Conservation (phyloP, 2,329 filamentous ascomycete genomes). For the Talaromyces sp. region DNA sequence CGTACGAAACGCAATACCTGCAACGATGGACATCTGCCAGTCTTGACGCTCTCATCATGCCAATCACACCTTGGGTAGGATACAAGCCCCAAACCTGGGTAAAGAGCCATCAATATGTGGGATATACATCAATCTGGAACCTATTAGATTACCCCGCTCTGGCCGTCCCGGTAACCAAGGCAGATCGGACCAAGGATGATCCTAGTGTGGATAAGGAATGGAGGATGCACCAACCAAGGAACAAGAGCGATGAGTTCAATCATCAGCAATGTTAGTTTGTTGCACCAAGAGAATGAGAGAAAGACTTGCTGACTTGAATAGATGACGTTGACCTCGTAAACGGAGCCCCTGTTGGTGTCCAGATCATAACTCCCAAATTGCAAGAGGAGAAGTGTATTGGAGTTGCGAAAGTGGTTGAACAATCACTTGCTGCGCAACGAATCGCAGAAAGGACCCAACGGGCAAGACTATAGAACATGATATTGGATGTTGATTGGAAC, state of each 20-base stretch:
- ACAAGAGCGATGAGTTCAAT: constrained; percentile 32
- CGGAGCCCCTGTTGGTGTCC: constrained; percentile 35
- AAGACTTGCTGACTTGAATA: constrained; percentile 14
- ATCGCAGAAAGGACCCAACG: neutral
- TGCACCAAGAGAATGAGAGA: neutral
- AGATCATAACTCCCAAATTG: constrained; percentile 33
- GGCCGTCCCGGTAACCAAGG: constrained; percentile 32
- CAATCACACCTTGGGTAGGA: constrained; percentile 32
- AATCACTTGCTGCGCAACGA: constrained; percentile 20
- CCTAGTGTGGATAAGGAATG: constrained; percentile 24
- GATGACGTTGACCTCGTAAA: constrained; percentile 33
- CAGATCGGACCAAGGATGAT: constrained; percentile 27
- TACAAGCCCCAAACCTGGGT: constrained; percentile 34
- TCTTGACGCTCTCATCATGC: constrained; percentile 36
- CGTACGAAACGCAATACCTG: constrained; percentile 29
- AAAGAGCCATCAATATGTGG: constrained; percentile 34
- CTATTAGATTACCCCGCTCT: constrained; percentile 34
- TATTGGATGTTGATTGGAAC: neutral
- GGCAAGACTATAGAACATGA: neutral
- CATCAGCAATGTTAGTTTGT: constrained; percentile 30
- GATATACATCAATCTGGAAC: constrained; percentile 37
- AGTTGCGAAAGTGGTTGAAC: constrained; percentile 33
- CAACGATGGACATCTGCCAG: constrained; percentile 29
- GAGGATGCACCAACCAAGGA: constrained; percentile 33
- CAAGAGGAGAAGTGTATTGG: constrained; percentile 35